Conservation (phyloP, 768 basidiomycete species). For the Myochromella boudieri region DNA sequence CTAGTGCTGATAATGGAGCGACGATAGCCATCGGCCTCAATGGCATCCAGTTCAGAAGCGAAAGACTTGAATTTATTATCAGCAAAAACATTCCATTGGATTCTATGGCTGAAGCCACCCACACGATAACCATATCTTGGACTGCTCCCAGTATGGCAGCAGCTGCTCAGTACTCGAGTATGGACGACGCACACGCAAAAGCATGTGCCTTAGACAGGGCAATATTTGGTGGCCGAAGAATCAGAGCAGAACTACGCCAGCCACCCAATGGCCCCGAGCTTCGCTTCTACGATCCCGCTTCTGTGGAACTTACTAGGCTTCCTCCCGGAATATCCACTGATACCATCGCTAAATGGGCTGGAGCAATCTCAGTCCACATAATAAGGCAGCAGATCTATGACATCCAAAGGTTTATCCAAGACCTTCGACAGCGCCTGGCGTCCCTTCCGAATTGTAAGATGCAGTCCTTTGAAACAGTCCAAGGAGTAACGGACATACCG, state of each 20-base stretch:
- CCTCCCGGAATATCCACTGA: constrained; percentile 24
- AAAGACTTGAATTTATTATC: constrained; percentile 41
- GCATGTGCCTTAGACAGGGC: constrained; percentile 37
- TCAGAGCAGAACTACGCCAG: constrained; percentile 46
- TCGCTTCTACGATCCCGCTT: constrained; percentile 24
- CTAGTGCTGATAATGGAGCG: constrained; percentile 38
- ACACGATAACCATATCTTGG: constrained; percentile 54
- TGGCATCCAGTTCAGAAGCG: constrained; percentile 45
- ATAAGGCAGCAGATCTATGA: constrained; percentile 22
- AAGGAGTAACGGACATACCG: constrained; percentile 14
- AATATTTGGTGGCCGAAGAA: constrained; percentile 31
- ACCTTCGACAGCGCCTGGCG: constrained; percentile 25
- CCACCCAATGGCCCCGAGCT: constrained; percentile 31
- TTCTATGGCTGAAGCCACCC: constrained; percentile 39
- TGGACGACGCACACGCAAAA: constrained; percentile 32
- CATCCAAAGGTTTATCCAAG: constrained; percentile 17
- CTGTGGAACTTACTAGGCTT: constrained; percentile 45
- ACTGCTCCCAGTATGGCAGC: constrained; percentile 43
- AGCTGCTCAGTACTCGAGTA: constrained; percentile 40
- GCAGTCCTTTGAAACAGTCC: constrained; percentile 26
- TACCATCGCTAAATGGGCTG: constrained; percentile 30
- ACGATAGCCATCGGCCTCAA: constrained; percentile 45
- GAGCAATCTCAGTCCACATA: constrained; percentile 17
- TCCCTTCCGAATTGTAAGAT: constrained; percentile 15
- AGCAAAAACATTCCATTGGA: constrained; percentile 35